Conservation (phyloP, 2,329 filamentous ascomycete species). For the Polychaeton citri region DNA sequence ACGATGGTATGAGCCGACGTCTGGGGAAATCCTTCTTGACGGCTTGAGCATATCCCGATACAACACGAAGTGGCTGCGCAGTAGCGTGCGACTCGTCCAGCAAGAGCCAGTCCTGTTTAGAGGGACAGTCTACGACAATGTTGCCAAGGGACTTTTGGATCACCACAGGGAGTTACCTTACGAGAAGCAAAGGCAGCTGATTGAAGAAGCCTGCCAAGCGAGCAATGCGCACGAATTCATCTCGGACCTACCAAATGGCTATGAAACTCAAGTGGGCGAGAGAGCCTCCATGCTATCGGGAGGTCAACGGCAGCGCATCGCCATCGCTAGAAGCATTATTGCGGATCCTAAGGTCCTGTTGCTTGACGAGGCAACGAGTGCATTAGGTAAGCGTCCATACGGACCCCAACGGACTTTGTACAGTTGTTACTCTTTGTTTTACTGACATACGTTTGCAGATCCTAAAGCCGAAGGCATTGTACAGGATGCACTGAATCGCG, state of each 20-base stretch:
- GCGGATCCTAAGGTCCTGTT: constrained; percentile 23
- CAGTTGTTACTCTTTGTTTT: not conserved
- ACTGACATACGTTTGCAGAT: constrained; percentile 2
- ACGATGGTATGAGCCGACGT: constrained; percentile 40
- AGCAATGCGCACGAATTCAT: constrained; percentile 7
- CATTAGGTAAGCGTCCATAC: not conserved
- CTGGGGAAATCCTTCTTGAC: constrained; percentile 23
- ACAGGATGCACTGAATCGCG: constrained; percentile 25
- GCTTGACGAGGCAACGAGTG: constrained; percentile 29
- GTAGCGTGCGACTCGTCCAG: constrained; percentile 34
- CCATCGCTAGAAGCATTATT: constrained; percentile 27
- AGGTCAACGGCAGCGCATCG: constrained; percentile 27
- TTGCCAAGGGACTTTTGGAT: constrained; percentile 17
- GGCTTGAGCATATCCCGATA: constrained; percentile 35
- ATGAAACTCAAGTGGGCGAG: constrained; percentile 8
- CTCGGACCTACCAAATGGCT: constrained; percentile 6
- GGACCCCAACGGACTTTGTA: not conserved
- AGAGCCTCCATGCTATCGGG: constrained; percentile 11
- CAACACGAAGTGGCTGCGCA: constrained; percentile 28
- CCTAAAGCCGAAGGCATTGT: constrained; percentile 14
- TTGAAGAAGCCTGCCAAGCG: constrained; percentile 4
- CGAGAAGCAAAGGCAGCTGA: constrained; percentile 1
- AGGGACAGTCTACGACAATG: constrained; percentile 20
- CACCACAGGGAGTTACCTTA: constrained; percentile 1
- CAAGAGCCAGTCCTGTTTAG: constrained; percentile 25